phyloP scores from a whole-genome alignment of 2,329 filamentous ascomycete species.

The Trichophyton benhamiae region DNA sequence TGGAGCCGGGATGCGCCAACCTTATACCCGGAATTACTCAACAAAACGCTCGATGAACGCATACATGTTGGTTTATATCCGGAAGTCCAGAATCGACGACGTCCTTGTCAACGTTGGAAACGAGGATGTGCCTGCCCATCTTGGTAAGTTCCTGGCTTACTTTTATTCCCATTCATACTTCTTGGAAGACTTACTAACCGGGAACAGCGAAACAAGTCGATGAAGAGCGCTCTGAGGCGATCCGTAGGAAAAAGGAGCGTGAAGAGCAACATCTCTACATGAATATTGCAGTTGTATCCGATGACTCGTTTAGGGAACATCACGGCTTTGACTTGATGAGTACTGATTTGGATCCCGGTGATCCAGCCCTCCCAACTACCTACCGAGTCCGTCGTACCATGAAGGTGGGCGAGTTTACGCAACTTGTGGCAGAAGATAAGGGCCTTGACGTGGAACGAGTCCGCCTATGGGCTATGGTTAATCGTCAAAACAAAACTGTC shows the following conservation, averaged over 20 bases:
- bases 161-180: background rate
- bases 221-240: conserved; percentile 65
- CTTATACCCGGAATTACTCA: conserved; percentile 51
- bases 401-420: conserved; percentile 62
- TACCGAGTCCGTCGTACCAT: conserved; percentile 66
- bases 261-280: conserved; percentile 94
- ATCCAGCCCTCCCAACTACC: conserved; percentile 56
- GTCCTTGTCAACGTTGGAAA: conserved; percentile 66
- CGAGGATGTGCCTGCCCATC: conserved; percentile 67
- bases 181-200: conserved; percentile 16
- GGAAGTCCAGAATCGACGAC: conserved; percentile 70
- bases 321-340: conserved; percentile 72
- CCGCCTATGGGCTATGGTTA: conserved; percentile 94
- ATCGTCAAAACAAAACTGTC: conserved; percentile 92
- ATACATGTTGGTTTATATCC: conserved; percentile 98
- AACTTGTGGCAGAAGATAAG: conserved; percentile 57
- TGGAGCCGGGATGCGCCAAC: conserved; percentile 50
- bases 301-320: conserved; percentile 67
- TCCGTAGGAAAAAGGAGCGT: conserved; percentile 71
- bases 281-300: conserved; percentile 66
- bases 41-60: conserved; percentile 68
- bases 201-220: conserved; percentile 55
- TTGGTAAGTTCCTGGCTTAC: conserved; percentile 44
- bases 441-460: conserved; percentile 56
- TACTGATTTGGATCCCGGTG: conserved; percentile 49